phyloP scores from a whole-genome alignment of 495 filamentous ascomycete genomes.

The Physcia stellaris region DNA sequence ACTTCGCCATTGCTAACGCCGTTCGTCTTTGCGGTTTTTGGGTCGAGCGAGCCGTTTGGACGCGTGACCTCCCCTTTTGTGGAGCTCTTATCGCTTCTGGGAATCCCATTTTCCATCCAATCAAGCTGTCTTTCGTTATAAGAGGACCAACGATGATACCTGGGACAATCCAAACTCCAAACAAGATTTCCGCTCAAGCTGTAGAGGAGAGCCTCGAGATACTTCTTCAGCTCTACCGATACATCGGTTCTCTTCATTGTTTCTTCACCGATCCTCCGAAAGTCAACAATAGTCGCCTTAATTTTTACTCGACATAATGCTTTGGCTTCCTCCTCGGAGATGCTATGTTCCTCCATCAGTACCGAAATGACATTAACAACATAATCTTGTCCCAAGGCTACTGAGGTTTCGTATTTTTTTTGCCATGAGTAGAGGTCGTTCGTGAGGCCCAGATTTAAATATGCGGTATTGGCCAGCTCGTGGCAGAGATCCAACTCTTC shows the following conservation, averaged over 20 bases:
- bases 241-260: not conserved
- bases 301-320: slow-evolving; percentile 10
- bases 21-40: too few species aligned
- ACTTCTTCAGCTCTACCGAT: slow-evolving; percentile 3
- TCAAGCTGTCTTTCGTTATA: slow-evolving; percentile 3
- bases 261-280: slow-evolving; percentile 1
- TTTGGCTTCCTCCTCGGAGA: slow-evolving; percentile 17
- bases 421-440: slow-evolving; percentile 23
- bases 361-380: slow-evolving; percentile 27
- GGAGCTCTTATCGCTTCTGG: not conserved
- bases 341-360: slow-evolving; percentile 18
- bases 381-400: slow-evolving; percentile 7
- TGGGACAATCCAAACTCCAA: slow-evolving; percentile 21
- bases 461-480: slow-evolving; percentile 17
- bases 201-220: slow-evolving; percentile 17
- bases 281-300: not conserved
- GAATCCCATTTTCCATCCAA: slow-evolving; percentile 5
- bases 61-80: not conserved
- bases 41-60: not conserved
- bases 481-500: slow-evolving; percentile 11
- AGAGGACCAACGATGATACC: slow-evolving; percentile 12
- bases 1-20: too few species aligned
- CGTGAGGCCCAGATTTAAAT: slow-evolving; percentile 15
- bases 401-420: slow-evolving; percentile 17
- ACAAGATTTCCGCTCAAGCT: slow-evolving; percentile 18